A percentile compares a stretch with the other conserved stretches of the same genome.
Evolutionary conservation across 805 yeast genomes (phyloP).

Genomic region (Saturnispora halmiae): DNA sequence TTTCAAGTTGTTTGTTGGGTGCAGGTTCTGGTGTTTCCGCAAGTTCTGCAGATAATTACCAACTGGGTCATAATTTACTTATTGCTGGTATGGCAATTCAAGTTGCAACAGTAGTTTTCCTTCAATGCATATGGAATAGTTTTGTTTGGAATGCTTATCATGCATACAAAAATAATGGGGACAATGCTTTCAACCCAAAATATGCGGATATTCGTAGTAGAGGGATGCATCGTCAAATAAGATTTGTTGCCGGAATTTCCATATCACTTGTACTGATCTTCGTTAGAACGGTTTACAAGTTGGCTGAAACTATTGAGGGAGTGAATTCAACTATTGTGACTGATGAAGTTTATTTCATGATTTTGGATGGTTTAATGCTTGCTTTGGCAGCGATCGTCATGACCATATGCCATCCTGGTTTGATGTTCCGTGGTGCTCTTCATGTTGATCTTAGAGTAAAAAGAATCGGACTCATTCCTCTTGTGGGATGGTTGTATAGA

Average conservation of each 20-base stretch:
- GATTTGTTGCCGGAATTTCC: background rate
- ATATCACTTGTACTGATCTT: conserved; percentile 32
- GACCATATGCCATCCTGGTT: conserved; percentile 38
- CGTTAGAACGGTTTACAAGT: conserved; percentile 63
- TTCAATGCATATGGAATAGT: conserved; percentile 37
- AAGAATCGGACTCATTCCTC: too few relatives aligned
- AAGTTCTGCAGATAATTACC: conserved; percentile 24
- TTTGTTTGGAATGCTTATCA: conserved; percentile 35
- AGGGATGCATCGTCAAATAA: conserved; percentile 24
- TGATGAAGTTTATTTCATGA: conserved; percentile 50
- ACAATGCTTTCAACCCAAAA: conserved; percentile 27
- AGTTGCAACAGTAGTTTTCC: conserved; percentile 55
- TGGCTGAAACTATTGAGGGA: conserved; percentile 63
- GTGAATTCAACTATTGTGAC: conserved; percentile 60
- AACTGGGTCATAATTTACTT: conserved; percentile 37
- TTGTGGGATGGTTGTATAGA: too few relatives aligned
- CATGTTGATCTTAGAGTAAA: too few relatives aligned
- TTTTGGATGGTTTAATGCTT: conserved; percentile 57
- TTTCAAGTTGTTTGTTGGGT: conserved; percentile 54
- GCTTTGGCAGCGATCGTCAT: conserved; percentile 37
- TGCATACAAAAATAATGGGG: conserved; percentile 17
- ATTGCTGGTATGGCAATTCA: conserved; percentile 70
- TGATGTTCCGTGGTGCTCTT: background rate
- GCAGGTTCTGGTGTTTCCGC: conserved; percentile 51
- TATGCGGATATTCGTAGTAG: conserved; percentile 30